Evolutionary conservation across 2,329 filamentous ascomycete species (phyloP).

Genomic region (Neoarthrinium moseri): DNA sequence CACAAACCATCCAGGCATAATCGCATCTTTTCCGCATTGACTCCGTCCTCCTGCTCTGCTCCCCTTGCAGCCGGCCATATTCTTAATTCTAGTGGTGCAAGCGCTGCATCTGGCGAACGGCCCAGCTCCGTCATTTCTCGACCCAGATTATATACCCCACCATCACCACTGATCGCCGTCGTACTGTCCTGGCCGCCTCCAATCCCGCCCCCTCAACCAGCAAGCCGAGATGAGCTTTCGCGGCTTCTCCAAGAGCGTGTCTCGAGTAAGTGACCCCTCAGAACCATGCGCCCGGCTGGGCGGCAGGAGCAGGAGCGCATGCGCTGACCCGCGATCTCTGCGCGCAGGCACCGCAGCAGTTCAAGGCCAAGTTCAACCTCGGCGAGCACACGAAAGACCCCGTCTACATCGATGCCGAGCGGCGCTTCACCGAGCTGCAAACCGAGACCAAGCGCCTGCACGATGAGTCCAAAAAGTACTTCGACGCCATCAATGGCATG

Average conservation of each 20-base stretch:
- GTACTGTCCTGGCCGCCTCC: neutral
- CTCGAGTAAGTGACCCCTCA: conserved; percentile 60
- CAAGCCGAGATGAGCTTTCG: conserved; percentile 81
- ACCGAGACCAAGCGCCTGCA: conserved; percentile 91
- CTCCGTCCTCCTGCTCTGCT: neutral
- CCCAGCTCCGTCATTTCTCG: neutral
- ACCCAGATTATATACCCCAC: conserved; percentile 3
- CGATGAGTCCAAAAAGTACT: conserved; percentile 97
- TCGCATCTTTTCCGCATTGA: neutral
- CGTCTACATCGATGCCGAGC: conserved; percentile 91
- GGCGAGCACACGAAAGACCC: conserved; percentile 94
- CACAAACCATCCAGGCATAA: no score
- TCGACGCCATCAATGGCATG: conserved; percentile 98
- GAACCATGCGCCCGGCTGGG: neutral
- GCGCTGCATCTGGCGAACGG: neutral
- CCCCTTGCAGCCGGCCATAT: neutral
- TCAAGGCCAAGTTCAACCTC: conserved; percentile 91
- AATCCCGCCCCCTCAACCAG: neutral
- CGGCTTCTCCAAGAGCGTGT: conserved; percentile 87
- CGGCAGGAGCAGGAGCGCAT: neutral
- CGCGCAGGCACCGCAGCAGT: conserved; percentile 76
- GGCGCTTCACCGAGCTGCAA: conserved; percentile 91
- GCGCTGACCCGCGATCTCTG: conserved; percentile 5
- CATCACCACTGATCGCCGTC: conserved; percentile 1
- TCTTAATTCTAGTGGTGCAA: no score